Conservation (phyloP, 192 early-diverging fungal species). For the Entophlyctis luteolus region DNA sequence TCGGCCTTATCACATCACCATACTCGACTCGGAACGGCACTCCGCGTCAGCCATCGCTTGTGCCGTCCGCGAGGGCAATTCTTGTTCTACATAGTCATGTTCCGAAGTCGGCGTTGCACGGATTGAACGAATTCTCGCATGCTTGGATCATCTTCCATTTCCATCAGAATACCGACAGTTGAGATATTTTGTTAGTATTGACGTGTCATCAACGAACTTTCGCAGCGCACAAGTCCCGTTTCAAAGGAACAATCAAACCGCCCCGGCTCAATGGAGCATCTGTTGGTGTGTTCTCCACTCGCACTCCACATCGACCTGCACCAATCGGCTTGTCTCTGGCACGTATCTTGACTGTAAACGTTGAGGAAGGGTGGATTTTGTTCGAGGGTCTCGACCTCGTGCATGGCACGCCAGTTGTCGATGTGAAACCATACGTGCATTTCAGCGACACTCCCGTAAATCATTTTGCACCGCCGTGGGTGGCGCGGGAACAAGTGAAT, state of each 20-base stretch:
- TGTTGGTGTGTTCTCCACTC: slow-evolving; percentile 31
- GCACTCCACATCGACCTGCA: slow-evolving; percentile 31
- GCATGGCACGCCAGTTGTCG: slow-evolving; percentile 28
- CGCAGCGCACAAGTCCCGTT: slow-evolving; percentile 5
- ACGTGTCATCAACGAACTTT: neutral
- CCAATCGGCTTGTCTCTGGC: slow-evolving; percentile 30
- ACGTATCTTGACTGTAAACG: slow-evolving; percentile 23
- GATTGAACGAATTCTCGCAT: slow-evolving; percentile 24
- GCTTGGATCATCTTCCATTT: slow-evolving; percentile 30
- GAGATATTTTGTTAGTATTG: neutral
- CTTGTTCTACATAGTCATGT: slow-evolving; percentile 17
- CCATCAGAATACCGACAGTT: slow-evolving; percentile 34
- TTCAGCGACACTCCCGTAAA: slow-evolving; percentile 9
- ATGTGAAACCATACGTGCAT: slow-evolving; percentile 31
- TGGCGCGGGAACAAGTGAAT: slow-evolving; percentile 7
- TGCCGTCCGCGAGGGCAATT: slow-evolving; percentile 15
- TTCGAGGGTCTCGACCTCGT: slow-evolving; percentile 32
- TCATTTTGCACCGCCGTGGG: slow-evolving; percentile 14
- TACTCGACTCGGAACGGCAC: slow-evolving; percentile 22
- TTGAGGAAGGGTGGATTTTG: slow-evolving; percentile 13
- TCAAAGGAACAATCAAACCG: slow-evolving; percentile 27
- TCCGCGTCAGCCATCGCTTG: slow-evolving; percentile 26
- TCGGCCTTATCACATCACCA: slow-evolving; percentile 14
- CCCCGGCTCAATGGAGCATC: slow-evolving; percentile 26
- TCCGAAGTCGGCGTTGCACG: slow-evolving; percentile 20